Percentiles rank a stretch among this genome's conserved stretches.
Conservation (phyloP, 208 protist species). For the Porcisia hertigi region DNA sequence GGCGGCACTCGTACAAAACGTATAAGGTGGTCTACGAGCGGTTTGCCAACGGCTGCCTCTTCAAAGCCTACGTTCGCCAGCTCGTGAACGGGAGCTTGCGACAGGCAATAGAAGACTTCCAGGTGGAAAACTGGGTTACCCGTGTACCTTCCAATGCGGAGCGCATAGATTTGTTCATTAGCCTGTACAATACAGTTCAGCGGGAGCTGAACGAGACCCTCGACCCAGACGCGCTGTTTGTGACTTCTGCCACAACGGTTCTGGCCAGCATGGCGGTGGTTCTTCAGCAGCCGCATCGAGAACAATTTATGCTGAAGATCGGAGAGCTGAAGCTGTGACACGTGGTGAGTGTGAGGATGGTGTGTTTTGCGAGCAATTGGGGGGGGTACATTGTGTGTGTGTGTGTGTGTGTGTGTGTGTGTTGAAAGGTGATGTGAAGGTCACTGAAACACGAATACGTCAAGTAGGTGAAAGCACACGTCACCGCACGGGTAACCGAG, state of each 20-base stretch:
- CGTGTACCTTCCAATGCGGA: constrained; percentile 55
- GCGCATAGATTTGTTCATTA: constrained; percentile 77
- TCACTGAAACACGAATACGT: background rate
- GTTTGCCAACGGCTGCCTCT: constrained; percentile 73
- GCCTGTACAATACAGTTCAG: constrained; percentile 60
- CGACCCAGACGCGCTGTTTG: constrained; percentile 80
- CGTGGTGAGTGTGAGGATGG: background rate
- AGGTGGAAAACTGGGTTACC: constrained; percentile 56
- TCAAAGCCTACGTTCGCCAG: constrained; percentile 56
- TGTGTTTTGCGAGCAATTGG: background rate
- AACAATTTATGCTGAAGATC: constrained; percentile 75
- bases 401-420: constrained; percentile 4
- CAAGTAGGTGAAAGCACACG: background rate
- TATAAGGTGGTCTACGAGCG: constrained; percentile 83
- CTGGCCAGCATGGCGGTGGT: constrained; percentile 70
- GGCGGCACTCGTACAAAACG: constrained; percentile 62
- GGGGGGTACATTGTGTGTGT: constrained; percentile 7
- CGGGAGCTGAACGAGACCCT: constrained; percentile 54
- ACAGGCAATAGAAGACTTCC: constrained; percentile 47
- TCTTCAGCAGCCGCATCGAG: constrained; percentile 59
- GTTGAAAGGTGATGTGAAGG: background rate
- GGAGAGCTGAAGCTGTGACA: constrained; percentile 58
- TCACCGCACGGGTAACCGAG: background rate
- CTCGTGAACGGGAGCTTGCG: constrained; percentile 60
- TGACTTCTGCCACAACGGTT: constrained; percentile 65